Evolutionary conservation across 257 asterid genomes (phyloP).

Genomic region (Rehmannia glutinosa): DNA sequence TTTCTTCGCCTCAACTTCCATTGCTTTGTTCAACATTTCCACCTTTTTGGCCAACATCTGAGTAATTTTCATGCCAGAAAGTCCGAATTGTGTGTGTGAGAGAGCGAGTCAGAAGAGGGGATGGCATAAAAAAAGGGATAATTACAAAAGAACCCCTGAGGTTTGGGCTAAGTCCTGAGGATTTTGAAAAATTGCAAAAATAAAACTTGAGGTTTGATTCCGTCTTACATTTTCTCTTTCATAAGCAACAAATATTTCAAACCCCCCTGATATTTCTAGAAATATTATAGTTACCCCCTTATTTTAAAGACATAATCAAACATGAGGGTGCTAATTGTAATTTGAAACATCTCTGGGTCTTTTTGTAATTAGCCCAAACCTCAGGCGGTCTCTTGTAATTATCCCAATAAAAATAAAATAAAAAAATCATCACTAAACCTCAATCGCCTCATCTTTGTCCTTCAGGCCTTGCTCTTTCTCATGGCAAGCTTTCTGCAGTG

Average conservation of each 20-base stretch:
- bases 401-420: background rate
- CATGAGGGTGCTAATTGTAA: too few species aligned
- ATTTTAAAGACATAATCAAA: too few species aligned
- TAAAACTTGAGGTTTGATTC: too few species aligned
- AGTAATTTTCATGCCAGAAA: constrained; percentile 21
- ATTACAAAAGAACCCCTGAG: background rate
- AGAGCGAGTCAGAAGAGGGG: background rate
- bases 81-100: background rate
- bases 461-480: constrained; percentile 98
- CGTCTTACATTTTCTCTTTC: too few species aligned
- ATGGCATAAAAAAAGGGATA: background rate
- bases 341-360: too few species aligned
- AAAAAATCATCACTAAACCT: constrained; percentile 42
- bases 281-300: too few species aligned
- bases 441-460: constrained; percentile 97
- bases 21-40: constrained; percentile 72
- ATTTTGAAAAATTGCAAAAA: background rate
- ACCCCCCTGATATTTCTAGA: too few species aligned
- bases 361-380: too few species aligned
- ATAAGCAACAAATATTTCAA: too few species aligned
- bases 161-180: too few species aligned
- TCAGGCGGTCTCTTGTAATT: too few species aligned
- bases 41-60: constrained; percentile 93
- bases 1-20: constrained; percentile 83
- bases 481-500: constrained; percentile 84